Percentiles rank a stretch among this genome's conserved stretches.
Conservation (phyloP, 139 green algal genomes). For the Haematococcus lacustris region DNA sequence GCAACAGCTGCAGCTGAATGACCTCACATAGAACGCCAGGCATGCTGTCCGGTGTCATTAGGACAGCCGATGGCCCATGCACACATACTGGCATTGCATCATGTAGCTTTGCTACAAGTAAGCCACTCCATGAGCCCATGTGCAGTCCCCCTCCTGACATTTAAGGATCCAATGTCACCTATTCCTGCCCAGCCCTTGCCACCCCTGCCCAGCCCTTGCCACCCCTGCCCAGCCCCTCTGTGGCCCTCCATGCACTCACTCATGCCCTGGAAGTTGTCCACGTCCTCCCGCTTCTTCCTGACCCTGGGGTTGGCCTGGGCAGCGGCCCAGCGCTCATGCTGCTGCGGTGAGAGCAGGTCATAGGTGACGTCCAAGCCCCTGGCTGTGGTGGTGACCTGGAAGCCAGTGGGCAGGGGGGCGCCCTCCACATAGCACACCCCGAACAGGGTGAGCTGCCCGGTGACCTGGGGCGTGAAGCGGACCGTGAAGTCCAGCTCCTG, state of each 20-base stretch:
- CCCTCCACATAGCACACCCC: conserved; percentile 29
- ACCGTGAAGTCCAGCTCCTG: conserved; percentile 31
- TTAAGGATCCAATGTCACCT: too few relatives aligned
- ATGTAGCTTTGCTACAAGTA: too few relatives aligned
- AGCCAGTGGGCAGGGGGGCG: conserved; percentile 22
- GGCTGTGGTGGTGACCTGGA: conserved; percentile 12
- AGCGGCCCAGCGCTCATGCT: conserved; percentile 13
- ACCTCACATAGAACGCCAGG: too few relatives aligned
- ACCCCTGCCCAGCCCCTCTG: too few relatives aligned
- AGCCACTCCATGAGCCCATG: too few relatives aligned
- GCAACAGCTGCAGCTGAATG: too few relatives aligned
- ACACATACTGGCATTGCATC: too few relatives aligned
- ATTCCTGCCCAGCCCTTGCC: too few relatives aligned
- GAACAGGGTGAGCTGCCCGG: conserved; percentile 18
- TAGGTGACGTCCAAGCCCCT: conserved; percentile 29
- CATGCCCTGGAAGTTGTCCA: conserved; percentile 23
- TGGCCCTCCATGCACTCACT: conserved; percentile 1
- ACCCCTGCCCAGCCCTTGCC: too few relatives aligned
- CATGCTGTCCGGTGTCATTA: too few relatives aligned
- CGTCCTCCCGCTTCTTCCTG: conserved; percentile 8
- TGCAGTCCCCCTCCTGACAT: too few relatives aligned
- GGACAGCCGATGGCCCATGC: too few relatives aligned
- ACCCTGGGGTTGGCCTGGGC: not conserved
- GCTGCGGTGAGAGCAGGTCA: conserved; percentile 24
- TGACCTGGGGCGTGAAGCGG: conserved; percentile 22